Conservation (phyloP, 2,329 filamentous ascomycete species). For the Talaromyces atroroseus region DNA sequence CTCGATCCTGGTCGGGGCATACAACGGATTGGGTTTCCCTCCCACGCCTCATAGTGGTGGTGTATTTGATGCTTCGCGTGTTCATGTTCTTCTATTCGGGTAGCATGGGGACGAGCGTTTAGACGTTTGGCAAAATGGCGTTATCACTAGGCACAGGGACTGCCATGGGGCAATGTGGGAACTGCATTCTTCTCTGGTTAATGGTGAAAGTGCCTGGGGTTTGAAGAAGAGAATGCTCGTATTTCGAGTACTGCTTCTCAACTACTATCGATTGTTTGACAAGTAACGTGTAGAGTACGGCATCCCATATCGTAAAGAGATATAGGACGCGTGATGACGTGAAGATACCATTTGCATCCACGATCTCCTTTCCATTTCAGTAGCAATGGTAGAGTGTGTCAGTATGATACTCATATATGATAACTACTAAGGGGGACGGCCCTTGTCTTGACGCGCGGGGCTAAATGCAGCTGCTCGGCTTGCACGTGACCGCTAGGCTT, state of each 20-base stretch:
- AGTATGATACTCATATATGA: no score
- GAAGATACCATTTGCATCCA: background rate
- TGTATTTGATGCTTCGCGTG: conserved; percentile 13
- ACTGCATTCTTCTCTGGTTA: conserved; percentile 9
- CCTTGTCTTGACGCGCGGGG: conserved; percentile 1
- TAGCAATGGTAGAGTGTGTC: background rate
- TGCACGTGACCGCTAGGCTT: conserved; percentile 12
- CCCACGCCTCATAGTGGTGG: conserved; percentile 28
- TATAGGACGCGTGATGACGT: background rate
- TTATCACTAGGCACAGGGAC: conserved; percentile 10
- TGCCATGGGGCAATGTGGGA: conserved; percentile 12
- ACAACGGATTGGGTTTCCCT: conserved; percentile 31
- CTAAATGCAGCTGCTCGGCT: background rate
- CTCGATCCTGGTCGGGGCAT: conserved; percentile 35
- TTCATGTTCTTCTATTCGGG: conserved; percentile 13
- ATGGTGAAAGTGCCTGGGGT: conserved; percentile 4
- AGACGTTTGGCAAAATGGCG: conserved; percentile 8
- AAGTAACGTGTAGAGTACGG: background rate
- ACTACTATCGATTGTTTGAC: background rate
- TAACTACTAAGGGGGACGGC: background rate
- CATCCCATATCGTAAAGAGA: background rate
- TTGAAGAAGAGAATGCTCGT: conserved; percentile 4
- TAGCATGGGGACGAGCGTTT: conserved; percentile 12
- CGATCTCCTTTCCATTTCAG: background rate
- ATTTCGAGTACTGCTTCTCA: background rate